Evolutionary conservation across 495 filamentous ascomycete species (phyloP), one percentile per base, ranked within the genome.

Genomic region (Cladorrhinum samala): DNA sequence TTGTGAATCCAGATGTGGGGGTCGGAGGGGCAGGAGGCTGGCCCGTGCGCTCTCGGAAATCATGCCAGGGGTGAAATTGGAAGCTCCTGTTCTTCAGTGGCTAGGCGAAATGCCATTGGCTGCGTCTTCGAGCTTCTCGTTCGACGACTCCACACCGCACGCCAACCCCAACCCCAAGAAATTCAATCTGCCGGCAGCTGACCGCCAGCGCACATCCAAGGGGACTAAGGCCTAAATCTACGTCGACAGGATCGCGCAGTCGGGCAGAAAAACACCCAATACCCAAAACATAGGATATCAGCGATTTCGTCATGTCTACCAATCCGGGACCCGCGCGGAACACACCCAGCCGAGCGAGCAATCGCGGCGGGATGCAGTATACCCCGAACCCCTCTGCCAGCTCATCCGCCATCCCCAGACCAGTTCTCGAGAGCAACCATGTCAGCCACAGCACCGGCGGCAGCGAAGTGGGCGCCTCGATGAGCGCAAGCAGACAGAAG

Each of bases 401-500:
- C 39, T 66, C 74, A 47, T 93, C 88, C 25, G 82, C 77, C 66
- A 96, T 96, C 61, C 91, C 90, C 51, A 81, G 91, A 58, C 91
- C 91, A 43, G 84, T 89, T 40, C 78, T 85, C 30, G 91, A 95
- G 33, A 70, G 77, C 39, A 68, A 72, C 23, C 63, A 74, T 49
- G 71, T 76, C 39, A 68, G 72, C 25, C 63, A 74, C 49, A 71
- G 76, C 41, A 54, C 68, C 18, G 21, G 63, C 23, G 56, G 60
- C 38, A 88, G 85, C 66, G 87, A 92, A 50, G 81, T 77, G 52
- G 83, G 82, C 41, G 81, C 79, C 55, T 88, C 89, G 51, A 79
- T 88, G 72, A 95, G 81, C 79, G 87, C 85, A 64, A 96, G 84
- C 68, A 79, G 93, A 66, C 85, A 89, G 72, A 96, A 94, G 73